These are phyloP conservation scores for Galeopsis tetrahit DNA, from an alignment of 257 asterid genomes.

Conservation along the genomic window DNA sequence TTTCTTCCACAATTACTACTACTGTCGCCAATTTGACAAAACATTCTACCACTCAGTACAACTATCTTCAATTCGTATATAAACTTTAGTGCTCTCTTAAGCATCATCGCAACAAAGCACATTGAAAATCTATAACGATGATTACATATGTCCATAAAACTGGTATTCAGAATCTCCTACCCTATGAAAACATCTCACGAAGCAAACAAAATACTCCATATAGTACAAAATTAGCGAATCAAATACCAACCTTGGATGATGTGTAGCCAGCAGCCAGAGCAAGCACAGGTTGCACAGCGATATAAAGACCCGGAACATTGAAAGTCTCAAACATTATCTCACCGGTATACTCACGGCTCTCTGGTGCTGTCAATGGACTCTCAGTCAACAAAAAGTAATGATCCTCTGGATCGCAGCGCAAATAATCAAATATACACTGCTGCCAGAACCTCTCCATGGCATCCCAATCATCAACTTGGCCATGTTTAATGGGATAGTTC, in stretches of 20 bases:
- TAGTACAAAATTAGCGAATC: not conserved
- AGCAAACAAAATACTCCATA: conserved; percentile 9
- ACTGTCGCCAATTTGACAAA: not conserved
- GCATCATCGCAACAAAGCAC: conserved; percentile 10
- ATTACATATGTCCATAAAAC: conserved; percentile 2
- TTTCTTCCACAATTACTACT: not conserved
- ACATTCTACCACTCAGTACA: not conserved
- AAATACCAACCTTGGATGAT: conserved; percentile 76
- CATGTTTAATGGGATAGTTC: conserved; percentile 82
- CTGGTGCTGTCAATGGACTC: conserved; percentile 96
- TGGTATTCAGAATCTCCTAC: conserved; percentile 21
- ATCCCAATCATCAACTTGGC: conserved; percentile 96
- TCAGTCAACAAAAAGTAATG: conserved; percentile 92
- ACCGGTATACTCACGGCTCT: conserved; percentile 89
- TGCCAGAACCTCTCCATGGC: conserved; percentile 99
- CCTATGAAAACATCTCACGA: conserved; percentile 13
- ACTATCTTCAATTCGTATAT: not conserved
- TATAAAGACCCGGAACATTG: conserved; percentile 88
- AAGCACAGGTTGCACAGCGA: conserved; percentile 97
- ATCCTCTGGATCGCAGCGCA: conserved; percentile 97
- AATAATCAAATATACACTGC: conserved; percentile 81
- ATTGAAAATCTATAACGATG: not conserved
- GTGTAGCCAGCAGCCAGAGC: conserved; percentile 99
- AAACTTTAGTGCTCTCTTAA: conserved; percentile 11
- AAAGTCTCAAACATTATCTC: conserved; percentile 98